Evolutionary conservation across 108 stramenopile genomes (phyloP).

Genomic region (Cyclotella atomus): DNA sequence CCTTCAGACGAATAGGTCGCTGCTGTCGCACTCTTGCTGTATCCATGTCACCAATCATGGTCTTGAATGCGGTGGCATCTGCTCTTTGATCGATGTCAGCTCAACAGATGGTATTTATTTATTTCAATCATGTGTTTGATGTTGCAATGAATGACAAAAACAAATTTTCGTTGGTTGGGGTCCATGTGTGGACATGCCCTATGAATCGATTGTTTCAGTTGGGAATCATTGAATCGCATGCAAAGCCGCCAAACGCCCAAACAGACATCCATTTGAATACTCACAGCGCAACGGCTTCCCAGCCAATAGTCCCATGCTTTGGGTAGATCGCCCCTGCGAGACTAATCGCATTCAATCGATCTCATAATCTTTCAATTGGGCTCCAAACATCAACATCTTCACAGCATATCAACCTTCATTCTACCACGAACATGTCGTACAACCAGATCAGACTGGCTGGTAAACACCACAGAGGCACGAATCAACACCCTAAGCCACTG

Average conservation of each 20-base stretch:
- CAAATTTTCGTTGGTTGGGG: too few species aligned
- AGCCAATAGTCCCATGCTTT: constrained; percentile 10
- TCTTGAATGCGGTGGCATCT: too few species aligned
- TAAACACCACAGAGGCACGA: neutral
- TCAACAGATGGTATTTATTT: too few species aligned
- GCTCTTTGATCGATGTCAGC: neutral
- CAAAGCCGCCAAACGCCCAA: constrained; percentile 15
- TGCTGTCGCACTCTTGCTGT: too few species aligned
- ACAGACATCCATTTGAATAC: constrained; percentile 11
- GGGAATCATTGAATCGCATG: constrained; percentile 9
- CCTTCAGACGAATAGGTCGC: neutral
- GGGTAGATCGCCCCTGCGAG: neutral
- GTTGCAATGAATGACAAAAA: neutral
- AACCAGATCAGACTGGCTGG: constrained; percentile 7
- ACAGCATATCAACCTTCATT: neutral
- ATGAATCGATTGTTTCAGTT: constrained; percentile 3
- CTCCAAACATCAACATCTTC: too few species aligned
- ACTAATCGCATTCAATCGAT: neutral
- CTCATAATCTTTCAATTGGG: constrained; percentile 18
- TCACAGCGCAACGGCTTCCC: constrained; percentile 7
- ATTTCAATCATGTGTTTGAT: neutral
- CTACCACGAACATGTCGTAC: neutral
- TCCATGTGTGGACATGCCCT: too few species aligned
- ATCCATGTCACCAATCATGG: too few species aligned
- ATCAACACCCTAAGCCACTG: constrained; percentile 2